Evolutionary conservation across 2,329 filamentous ascomycete species (phyloP).

Genomic region (Cladobotryum mycophilum): DNA sequence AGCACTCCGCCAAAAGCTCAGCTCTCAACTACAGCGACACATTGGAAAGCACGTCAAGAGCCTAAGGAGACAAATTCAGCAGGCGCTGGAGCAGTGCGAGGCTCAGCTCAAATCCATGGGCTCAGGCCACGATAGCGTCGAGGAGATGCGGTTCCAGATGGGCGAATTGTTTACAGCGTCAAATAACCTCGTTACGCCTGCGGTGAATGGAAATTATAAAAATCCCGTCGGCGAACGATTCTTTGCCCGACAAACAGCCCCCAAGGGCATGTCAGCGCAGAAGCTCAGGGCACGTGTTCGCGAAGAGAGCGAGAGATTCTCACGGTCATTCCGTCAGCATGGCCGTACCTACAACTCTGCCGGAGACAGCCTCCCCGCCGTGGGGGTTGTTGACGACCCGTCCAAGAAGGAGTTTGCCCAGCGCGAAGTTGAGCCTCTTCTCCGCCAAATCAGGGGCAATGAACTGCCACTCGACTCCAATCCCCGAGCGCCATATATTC

Average conservation of each 20-base stretch:
- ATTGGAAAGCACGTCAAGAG: conserved; percentile 47
- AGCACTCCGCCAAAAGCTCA: conserved; percentile 43
- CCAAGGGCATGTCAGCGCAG: conserved; percentile 44
- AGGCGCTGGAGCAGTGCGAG: conserved; percentile 43
- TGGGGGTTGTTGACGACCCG: conserved; percentile 27
- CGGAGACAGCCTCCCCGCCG: conserved; percentile 21
- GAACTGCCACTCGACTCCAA: conserved; percentile 48
- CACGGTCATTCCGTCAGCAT: conserved; percentile 41
- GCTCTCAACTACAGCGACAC: conserved; percentile 44
- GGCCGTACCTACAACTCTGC: conserved; percentile 41
- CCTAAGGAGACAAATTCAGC: conserved; percentile 44
- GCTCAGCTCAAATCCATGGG: conserved; percentile 44
- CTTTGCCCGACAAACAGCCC: conserved; percentile 43
- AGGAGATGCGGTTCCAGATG: conserved; percentile 49
- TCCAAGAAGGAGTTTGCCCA: conserved; percentile 43
- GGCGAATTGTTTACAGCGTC: conserved; percentile 47
- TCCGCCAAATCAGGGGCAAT: conserved; percentile 45
- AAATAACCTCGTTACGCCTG: conserved; percentile 48
- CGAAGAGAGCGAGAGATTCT: conserved; percentile 47
- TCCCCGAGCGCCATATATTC: conserved; percentile 46
- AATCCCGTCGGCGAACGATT: conserved; percentile 47
- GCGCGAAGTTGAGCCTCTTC: conserved; percentile 42
- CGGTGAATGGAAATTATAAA: conserved; percentile 50
- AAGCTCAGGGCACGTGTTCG: conserved; percentile 45
- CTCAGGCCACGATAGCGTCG: conserved; percentile 43